Percentiles rank a stretch among this genome's conserved stretches.
phyloP scores from a whole-genome alignment of 176 grass and related monocot genomes.

The Aegilops longissima region DNA sequence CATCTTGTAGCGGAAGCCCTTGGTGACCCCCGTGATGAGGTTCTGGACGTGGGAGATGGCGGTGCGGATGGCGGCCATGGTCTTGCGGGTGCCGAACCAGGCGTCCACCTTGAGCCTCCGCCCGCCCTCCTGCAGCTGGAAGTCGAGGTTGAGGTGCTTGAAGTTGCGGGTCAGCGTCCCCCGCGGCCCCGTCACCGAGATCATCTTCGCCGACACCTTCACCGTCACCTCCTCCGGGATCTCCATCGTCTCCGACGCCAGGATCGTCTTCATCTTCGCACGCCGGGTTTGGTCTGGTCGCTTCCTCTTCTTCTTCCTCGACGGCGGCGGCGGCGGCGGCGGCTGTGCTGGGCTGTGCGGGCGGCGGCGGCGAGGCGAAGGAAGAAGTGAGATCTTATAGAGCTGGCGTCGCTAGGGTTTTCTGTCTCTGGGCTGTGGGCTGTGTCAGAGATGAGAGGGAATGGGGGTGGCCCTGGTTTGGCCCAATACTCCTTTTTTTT shows the following conservation, averaged over 20 bases:
- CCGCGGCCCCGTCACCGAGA: slow-evolving; percentile 60
- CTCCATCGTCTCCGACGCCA: slow-evolving; percentile 72
- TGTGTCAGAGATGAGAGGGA: no score
- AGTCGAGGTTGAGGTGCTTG: slow-evolving; percentile 88
- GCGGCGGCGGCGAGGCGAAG: not conserved
- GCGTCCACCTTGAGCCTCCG: slow-evolving; percentile 79
- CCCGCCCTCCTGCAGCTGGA: slow-evolving; percentile 53
- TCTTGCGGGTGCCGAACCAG: slow-evolving; percentile 70
- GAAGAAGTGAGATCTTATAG: no score
- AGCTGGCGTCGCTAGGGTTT: no score
- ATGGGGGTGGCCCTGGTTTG: no score
- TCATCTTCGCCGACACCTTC: slow-evolving; percentile 71
- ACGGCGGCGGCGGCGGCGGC: no score
- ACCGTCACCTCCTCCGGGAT: slow-evolving; percentile 68
- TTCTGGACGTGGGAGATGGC: slow-evolving; percentile 87
- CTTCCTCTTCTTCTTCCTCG: not conserved
- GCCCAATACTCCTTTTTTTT: no score
- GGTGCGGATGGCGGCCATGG: slow-evolving; percentile 87
- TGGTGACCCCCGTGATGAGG: slow-evolving; percentile 80
- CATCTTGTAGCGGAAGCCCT: slow-evolving; percentile 86
- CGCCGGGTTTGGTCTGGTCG: no score
- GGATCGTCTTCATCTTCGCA: slow-evolving; percentile 71
- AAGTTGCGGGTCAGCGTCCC: slow-evolving; percentile 74
- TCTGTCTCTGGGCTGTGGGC: no score
- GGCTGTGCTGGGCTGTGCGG: no score